A percentile compares a stretch with the other conserved stretches of the same genome.
Conservation (phyloP, 2,329 filamentous ascomycete species). For the Fusarium solani-melongenae region DNA sequence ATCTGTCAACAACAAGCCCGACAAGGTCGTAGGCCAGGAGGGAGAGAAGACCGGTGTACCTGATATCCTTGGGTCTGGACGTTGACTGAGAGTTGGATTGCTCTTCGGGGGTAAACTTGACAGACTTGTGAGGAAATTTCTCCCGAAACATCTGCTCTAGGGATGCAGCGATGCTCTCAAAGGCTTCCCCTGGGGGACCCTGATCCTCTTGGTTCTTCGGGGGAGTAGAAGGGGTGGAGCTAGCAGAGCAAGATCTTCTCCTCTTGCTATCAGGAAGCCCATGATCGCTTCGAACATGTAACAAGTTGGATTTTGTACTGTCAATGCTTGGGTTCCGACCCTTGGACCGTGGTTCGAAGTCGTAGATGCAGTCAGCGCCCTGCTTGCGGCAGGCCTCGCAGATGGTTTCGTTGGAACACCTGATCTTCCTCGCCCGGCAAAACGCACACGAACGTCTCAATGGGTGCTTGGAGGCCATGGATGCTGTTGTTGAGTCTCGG, state of each 20-base stretch:
- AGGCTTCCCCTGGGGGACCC: conserved; percentile 17
- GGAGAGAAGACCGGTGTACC: conserved; percentile 43
- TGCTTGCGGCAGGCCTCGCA: conserved; percentile 52
- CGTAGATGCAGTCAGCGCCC: conserved; percentile 52
- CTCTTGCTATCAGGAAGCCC: conserved; percentile 31
- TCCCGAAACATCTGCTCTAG: conserved; percentile 47
- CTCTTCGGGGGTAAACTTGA: background rate
- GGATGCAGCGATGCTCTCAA: conserved; percentile 43
- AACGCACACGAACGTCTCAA: conserved; percentile 51
- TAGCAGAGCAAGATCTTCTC: conserved; percentile 40
- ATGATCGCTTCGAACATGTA: conserved; percentile 26
- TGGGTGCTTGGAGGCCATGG: conserved; percentile 48
- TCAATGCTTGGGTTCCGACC: conserved; percentile 43
- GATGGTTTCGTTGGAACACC: conserved; percentile 52
- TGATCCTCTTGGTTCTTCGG: conserved; percentile 37
- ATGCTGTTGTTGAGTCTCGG: conserved; percentile 12
- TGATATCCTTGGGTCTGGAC: conserved; percentile 19
- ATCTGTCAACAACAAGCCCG: conserved; percentile 43
- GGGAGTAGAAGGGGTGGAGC: conserved; percentile 41
- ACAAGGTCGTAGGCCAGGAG: conserved; percentile 48
- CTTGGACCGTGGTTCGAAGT: conserved; percentile 49
- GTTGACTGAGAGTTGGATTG: background rate
- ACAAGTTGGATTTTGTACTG: conserved; percentile 29
- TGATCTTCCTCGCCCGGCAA: conserved; percentile 53
- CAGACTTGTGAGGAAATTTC: conserved; percentile 36